These are phyloP conservation scores for Sporisorium reilianum DNA, from an alignment of 1,284 basidiomycete species.

Conservation along the genomic window DNA sequence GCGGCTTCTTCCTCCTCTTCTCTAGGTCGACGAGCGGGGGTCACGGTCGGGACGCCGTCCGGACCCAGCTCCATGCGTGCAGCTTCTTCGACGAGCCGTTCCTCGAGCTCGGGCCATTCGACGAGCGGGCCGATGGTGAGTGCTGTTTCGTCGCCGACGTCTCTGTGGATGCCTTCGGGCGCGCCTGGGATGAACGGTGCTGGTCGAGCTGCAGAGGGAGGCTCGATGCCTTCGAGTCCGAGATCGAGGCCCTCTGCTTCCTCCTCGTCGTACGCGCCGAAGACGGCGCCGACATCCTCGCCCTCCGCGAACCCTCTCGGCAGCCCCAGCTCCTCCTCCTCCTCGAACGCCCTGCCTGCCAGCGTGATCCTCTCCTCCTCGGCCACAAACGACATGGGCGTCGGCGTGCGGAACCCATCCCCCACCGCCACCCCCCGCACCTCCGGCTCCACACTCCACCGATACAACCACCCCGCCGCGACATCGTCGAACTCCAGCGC, in stretches of 20 bases:
- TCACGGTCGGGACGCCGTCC: constrained; percentile 28
- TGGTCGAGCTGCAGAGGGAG: not conserved
- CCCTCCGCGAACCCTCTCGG: constrained; percentile 26
- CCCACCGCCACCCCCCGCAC: constrained; percentile 1
- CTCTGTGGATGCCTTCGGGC: constrained; percentile 15
- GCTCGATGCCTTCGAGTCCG: constrained; percentile 30
- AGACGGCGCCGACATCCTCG: constrained; percentile 9
- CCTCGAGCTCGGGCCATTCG: constrained; percentile 44
- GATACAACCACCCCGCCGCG: not conserved
- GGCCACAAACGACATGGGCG: constrained; percentile 29
- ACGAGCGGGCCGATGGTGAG: constrained; percentile 14
- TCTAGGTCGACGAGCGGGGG: constrained; percentile 23
- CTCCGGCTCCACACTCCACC: constrained; percentile 27
- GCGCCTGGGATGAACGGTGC: constrained; percentile 17
- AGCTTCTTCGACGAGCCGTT: constrained; percentile 38
- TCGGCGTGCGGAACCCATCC: constrained; percentile 33
- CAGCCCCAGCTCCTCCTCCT: constrained; percentile 42
- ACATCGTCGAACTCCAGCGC: constrained; percentile 41
- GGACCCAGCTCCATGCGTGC: constrained; percentile 29
- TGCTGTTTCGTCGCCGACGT: constrained; percentile 17
- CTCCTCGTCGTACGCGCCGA: constrained; percentile 24
- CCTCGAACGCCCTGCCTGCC: constrained; percentile 27
- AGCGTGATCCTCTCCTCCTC: constrained; percentile 44
- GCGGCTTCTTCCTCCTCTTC: constrained; percentile 22
- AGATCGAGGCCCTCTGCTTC: constrained; percentile 39